These are phyloP conservation scores for Chlorella variabilis DNA, from an alignment of 163 green algal genomes.

Conservation along the genomic window DNA sequence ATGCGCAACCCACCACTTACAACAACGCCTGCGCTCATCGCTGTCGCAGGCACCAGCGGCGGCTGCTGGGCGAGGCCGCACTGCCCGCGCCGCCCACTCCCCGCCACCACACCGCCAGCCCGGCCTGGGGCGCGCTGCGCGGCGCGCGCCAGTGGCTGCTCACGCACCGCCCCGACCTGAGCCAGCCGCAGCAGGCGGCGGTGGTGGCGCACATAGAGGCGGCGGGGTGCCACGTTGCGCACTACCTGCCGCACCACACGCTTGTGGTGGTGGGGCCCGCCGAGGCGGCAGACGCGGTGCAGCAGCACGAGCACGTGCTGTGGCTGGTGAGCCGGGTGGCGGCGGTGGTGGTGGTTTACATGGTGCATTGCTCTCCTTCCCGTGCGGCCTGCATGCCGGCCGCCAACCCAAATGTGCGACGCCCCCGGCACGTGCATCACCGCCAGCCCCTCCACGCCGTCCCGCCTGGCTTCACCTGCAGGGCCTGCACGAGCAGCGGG, in stretches of 20 bases:
- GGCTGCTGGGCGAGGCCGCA: neutral
- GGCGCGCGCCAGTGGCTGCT: constrained; percentile 45
- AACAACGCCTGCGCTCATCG: neutral
- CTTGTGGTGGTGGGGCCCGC: constrained; percentile 44
- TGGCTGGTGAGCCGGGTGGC: constrained; percentile 38
- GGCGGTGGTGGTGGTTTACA: neutral
- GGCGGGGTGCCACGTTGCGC: constrained; percentile 30
- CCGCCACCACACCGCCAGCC: neutral
- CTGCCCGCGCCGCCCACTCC: neutral
- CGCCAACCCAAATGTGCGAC: too few relatives aligned
- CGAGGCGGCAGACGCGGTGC: neutral
- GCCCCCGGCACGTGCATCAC: too few relatives aligned
- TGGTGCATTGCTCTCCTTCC: neutral
- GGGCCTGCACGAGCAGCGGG: constrained; percentile 1
- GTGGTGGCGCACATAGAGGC: constrained; percentile 26
- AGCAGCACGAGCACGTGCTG: constrained; percentile 3
- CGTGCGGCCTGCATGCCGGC: too few relatives aligned
- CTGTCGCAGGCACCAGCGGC: constrained; percentile 12
- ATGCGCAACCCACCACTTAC: neutral
- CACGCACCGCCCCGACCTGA: neutral
- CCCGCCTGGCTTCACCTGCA: neutral
- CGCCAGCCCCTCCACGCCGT: too few relatives aligned
- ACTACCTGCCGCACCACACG: constrained; percentile 48
- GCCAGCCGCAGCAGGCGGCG: neutral
- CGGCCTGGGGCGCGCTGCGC: constrained; percentile 45